Conservation (phyloP, 164 flowering plant species). For the Vitis cinerea region DNA sequence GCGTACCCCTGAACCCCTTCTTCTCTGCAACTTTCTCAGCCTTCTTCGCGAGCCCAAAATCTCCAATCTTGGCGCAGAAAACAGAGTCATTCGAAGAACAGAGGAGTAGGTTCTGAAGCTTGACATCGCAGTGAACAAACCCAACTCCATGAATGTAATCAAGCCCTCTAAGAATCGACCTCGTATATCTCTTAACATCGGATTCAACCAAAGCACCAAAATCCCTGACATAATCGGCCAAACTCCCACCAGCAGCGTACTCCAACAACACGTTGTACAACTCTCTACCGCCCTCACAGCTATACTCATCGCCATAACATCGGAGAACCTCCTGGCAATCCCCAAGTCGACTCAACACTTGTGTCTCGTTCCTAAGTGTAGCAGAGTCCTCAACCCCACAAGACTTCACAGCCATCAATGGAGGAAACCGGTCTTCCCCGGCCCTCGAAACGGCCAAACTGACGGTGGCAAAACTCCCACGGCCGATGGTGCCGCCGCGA, state of each 20-base stretch:
- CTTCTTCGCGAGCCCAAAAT: constrained; percentile 73
- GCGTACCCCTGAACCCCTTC: constrained; percentile 58
- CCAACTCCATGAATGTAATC: constrained; percentile 47
- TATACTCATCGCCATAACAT: constrained; percentile 45
- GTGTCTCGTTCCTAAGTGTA: constrained; percentile 42
- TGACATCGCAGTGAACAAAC: constrained; percentile 78
- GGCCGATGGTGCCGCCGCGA: constrained; percentile 54
- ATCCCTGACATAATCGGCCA: constrained; percentile 39
- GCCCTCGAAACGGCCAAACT: constrained; percentile 19
- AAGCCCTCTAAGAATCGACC: constrained; percentile 47
- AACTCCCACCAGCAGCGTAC: constrained; percentile 53
- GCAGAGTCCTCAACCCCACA: constrained; percentile 18
- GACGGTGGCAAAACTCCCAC: constrained; percentile 56
- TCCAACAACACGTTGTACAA: constrained; percentile 61
- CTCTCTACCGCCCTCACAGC: constrained; percentile 32
- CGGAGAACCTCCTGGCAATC: constrained; percentile 39
- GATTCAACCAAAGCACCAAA: constrained; percentile 40
- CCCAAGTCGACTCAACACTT: constrained; percentile 31
- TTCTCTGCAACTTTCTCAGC: constrained; percentile 8
- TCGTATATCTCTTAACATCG: constrained; percentile 38
- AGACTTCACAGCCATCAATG: constrained; percentile 59
- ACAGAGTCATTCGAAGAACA: constrained; percentile 25
- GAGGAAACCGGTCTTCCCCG: constrained; percentile 3
- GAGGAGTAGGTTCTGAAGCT: constrained; percentile 61
- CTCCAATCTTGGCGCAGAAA: constrained; percentile 49